Evolutionary conservation across 1,139 yeast genomes (phyloP).

Genomic region (Debaryomycetaceae sp.): DNA sequence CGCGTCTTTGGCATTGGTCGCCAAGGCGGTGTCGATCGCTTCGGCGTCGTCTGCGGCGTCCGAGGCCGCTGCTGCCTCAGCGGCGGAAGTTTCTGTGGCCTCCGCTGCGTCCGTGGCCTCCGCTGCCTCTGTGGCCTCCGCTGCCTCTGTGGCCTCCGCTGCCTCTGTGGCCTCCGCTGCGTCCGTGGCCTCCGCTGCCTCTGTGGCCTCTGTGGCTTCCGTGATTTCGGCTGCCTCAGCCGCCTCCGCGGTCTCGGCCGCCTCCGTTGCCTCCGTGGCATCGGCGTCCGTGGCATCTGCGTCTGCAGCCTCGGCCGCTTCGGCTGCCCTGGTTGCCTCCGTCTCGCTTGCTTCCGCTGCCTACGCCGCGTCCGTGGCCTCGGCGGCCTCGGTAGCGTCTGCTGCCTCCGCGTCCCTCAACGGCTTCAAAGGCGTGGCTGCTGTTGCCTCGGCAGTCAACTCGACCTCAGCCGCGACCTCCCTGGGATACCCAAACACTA

Average conservation of each 20-base stretch:
- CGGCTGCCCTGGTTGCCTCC: conserved; percentile 15
- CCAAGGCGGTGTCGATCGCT: conserved; percentile 14
- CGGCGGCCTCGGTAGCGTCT: conserved; percentile 12
- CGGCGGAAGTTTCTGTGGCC: too few relatives aligned
- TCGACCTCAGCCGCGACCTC: conserved; percentile 13
- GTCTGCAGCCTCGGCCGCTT: conserved; percentile 12
- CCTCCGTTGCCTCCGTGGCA: conserved; percentile 13
- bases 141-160: conserved; percentile 13
- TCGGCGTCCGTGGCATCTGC: conserved; percentile 14
- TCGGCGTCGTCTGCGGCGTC: conserved; percentile 17
- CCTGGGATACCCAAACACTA: conserved; percentile 8
- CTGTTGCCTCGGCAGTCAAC: conserved; percentile 38
- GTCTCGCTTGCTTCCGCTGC: conserved; percentile 12
- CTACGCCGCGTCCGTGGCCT: conserved; percentile 14
- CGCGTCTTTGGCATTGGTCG: conserved; percentile 15
- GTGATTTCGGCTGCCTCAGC: conserved; percentile 16
- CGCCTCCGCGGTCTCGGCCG: conserved; percentile 12
- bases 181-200: conserved; percentile 10
- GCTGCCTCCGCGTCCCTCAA: conserved; percentile 18
- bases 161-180: conserved; percentile 14
- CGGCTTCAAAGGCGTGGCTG: conserved; percentile 41
- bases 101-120: conserved; percentile 16
- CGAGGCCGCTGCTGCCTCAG: conserved; percentile 16
- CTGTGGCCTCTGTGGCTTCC: conserved; percentile 14
- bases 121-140: conserved; percentile 12